Conservation (phyloP, 768 basidiomycete species). For the Suillus fuscotomentosus region DNA sequence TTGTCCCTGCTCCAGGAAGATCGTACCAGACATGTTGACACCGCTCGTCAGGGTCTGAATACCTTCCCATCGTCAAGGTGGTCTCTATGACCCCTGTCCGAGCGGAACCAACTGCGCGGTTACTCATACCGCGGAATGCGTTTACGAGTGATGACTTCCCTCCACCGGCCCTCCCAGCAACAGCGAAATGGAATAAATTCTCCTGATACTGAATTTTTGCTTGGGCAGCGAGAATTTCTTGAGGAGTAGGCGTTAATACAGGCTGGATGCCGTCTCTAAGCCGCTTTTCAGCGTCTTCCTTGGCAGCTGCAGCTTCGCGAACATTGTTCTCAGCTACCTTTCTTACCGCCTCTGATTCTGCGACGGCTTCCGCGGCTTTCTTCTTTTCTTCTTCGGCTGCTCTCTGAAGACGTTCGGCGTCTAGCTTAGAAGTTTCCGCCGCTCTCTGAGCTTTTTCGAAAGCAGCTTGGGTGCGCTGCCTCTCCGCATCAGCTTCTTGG, state of each 20-base stretch:
- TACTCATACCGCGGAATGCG: constrained; percentile 24
- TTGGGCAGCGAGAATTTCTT: constrained; percentile 11
- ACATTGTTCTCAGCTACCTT: not conserved
- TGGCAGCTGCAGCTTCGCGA: constrained; percentile 1
- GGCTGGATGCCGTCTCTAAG: constrained; percentile 16
- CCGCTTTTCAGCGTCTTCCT: constrained; percentile 7
- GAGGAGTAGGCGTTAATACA: constrained; percentile 14
- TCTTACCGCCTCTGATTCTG: not conserved
- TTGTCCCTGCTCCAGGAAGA: constrained; percentile 27
- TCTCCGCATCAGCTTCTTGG: not conserved
- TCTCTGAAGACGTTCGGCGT: constrained; percentile 1
- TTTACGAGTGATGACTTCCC: constrained; percentile 33
- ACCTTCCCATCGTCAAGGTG: constrained; percentile 18
- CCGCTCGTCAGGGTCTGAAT: constrained; percentile 19
- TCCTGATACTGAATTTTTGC: constrained; percentile 13
- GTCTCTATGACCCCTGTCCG: constrained; percentile 23
- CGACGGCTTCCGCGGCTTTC: constrained; percentile 1
- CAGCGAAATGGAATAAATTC: constrained; percentile 24
- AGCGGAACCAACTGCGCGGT: constrained; percentile 18
- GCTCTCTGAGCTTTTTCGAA: not conserved
- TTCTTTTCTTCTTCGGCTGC: constrained; percentile 6
- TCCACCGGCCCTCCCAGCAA: constrained; percentile 24
- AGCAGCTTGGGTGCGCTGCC: not conserved
- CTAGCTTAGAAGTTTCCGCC: not conserved
- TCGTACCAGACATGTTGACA: constrained; percentile 26